These are phyloP conservation scores for Nicotiana sylvestris DNA, from an alignment of 257 asterid species.

Conservation along the genomic window DNA sequence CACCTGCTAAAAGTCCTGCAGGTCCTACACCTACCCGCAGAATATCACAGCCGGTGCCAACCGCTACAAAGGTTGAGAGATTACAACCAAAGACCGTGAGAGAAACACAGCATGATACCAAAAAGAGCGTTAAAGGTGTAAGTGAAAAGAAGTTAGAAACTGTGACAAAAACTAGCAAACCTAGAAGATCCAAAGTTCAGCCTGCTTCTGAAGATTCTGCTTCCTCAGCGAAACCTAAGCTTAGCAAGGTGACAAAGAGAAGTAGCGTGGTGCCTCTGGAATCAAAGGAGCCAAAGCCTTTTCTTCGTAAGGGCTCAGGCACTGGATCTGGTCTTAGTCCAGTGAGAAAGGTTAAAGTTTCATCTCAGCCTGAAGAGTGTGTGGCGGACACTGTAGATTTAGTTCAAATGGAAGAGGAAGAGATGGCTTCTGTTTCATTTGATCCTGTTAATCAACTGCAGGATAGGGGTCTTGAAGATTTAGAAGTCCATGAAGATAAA, in stretches of 20 bases:
- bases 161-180: constrained; percentile 41
- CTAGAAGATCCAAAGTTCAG: constrained; percentile 47
- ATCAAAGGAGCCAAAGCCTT: constrained; percentile 58
- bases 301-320: constrained; percentile 78
- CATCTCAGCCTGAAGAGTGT: constrained; percentile 39
- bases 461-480: constrained; percentile 34
- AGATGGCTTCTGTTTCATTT: constrained; percentile 31
- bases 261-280: constrained; percentile 90
- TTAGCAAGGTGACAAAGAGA: constrained; percentile 75
- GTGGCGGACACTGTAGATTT: constrained; percentile 26
- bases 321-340: constrained; percentile 43
- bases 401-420: constrained; percentile 35
- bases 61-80: constrained; percentile 48
- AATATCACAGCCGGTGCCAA: constrained; percentile 54
- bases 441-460: constrained; percentile 39
- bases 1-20: constrained; percentile 56
- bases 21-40: constrained; percentile 50
- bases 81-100: constrained; percentile 45
- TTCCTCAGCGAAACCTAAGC: constrained; percentile 51
- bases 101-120: constrained; percentile 36
- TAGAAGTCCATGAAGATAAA: constrained; percentile 16
- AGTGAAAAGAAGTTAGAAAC: constrained; percentile 56
- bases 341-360: constrained; percentile 37
- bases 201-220: constrained; percentile 45
- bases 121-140: constrained; percentile 40